Evolutionary conservation across 2,329 filamentous ascomycete genomes (phyloP).

Genomic region (Calonectria montana): DNA sequence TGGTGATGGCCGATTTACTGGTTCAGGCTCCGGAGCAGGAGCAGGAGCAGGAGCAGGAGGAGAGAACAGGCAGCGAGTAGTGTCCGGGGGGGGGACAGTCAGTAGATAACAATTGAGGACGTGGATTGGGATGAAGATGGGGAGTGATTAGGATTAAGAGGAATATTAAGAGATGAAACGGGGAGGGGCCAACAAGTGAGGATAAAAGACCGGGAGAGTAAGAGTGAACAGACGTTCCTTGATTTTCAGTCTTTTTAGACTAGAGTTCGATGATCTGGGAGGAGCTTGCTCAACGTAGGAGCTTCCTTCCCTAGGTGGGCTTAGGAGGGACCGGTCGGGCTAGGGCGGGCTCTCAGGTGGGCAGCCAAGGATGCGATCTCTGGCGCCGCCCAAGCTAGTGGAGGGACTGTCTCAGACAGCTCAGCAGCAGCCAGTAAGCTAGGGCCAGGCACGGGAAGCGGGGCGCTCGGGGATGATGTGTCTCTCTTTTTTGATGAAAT

Average conservation of each 20-base stretch:
- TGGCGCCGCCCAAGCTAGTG: background rate
- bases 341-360: background rate
- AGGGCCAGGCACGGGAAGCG: conserved; percentile 2
- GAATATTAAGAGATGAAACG: background rate
- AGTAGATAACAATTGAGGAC: background rate
- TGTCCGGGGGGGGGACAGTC: background rate
- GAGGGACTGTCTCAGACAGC: conserved; percentile 1
- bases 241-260: conserved; percentile 8
- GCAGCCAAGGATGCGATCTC: background rate
- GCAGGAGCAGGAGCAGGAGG: background rate
- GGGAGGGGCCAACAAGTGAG: background rate
- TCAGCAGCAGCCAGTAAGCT: background rate
- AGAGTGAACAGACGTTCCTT: conserved; percentile 9
- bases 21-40: background rate
- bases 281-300: conserved; percentile 1
- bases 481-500: conserved; percentile 4
- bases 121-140: background rate
- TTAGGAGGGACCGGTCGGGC: background rate
- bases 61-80: background rate
- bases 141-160: background rate
- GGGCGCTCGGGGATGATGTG: conserved; percentile 1
- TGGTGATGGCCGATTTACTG: background rate
- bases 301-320: background rate
- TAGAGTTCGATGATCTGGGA: background rate
- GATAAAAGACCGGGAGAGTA: background rate